Percentiles rank a stretch among this genome's conserved stretches.
Conservation (phyloP, 768 basidiomycete species). For the Pluteus cervinus region DNA sequence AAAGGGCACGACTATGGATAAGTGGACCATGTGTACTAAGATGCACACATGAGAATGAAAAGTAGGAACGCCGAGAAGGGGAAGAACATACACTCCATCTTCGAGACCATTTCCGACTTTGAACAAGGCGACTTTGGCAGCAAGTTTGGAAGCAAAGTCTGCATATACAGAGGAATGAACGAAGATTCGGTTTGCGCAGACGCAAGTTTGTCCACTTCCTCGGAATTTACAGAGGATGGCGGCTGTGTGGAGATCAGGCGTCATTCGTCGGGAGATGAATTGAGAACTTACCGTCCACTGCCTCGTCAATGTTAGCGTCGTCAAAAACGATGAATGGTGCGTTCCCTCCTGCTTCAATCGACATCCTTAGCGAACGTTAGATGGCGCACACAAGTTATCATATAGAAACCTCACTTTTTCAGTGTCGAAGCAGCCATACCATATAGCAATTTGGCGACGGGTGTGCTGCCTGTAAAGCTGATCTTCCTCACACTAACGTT, state of each 20-base stretch:
- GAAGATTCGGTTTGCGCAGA: slow-evolving; percentile 88
- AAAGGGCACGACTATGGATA: slow-evolving; percentile 79
- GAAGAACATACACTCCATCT: slow-evolving; percentile 54
- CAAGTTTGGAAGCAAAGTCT: slow-evolving; percentile 83
- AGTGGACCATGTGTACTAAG: slow-evolving; percentile 89
- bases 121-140: slow-evolving; percentile 76
- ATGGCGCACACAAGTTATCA: not conserved
- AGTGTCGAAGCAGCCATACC: slow-evolving; percentile 68
- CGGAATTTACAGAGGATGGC: slow-evolving; percentile 80
- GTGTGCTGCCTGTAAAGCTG: slow-evolving; percentile 85
- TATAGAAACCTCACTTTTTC: slow-evolving; percentile 57
- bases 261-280: not conserved
- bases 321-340: slow-evolving; percentile 96
- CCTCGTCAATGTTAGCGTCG: slow-evolving; percentile 89
- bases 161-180: slow-evolving; percentile 91
- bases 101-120: slow-evolving; percentile 88
- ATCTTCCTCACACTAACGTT: slow-evolving; percentile 83
- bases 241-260: slow-evolving; percentile 29
- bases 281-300: slow-evolving; percentile 63
- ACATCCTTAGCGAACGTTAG: slow-evolving; percentile 33
- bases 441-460: slow-evolving; percentile 72
- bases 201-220: slow-evolving; percentile 74
- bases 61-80: not conserved
- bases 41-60: not conserved
- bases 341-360: slow-evolving; percentile 90